Percentiles rank a stretch among this genome's conserved stretches.
phyloP scores from a whole-genome alignment of 2,329 filamentous ascomycete genomes.

The Colletotrichum musicola region DNA sequence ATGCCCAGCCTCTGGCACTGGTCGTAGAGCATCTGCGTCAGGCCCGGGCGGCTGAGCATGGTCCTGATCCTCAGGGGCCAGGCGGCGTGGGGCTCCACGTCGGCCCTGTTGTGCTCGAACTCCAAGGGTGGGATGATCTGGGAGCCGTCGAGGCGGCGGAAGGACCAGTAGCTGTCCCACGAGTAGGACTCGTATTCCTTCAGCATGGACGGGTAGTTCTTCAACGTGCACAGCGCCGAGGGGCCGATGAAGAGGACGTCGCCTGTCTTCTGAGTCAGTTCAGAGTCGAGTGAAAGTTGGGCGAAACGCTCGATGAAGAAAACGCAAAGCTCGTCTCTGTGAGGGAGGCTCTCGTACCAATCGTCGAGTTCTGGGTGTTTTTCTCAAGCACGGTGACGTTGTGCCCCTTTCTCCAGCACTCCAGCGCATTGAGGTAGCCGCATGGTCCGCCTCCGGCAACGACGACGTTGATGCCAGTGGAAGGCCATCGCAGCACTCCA shows the following conservation, averaged over 20 bases:
- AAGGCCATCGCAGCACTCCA: constrained; percentile 8
- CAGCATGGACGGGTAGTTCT: constrained; percentile 17
- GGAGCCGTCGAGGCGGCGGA: background rate
- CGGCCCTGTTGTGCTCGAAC: constrained; percentile 1
- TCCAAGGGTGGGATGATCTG: background rate
- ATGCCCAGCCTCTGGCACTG: constrained; percentile 6
- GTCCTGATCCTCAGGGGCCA: constrained; percentile 20
- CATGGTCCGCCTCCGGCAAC: constrained; percentile 2
- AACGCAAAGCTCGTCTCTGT: background rate
- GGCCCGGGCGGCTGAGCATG: constrained; percentile 11
- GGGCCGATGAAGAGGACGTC: constrained; percentile 17
- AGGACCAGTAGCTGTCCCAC: constrained; percentile 16
- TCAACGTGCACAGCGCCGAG: background rate
- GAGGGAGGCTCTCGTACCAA: background rate
- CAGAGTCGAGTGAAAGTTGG: too few species aligned
- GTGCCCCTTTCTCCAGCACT: constrained; percentile 25
- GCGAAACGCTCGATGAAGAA: accelerated
- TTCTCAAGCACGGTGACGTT: constrained; percentile 2
- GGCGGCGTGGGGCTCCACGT: constrained; percentile 3
- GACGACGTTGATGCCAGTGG: constrained; percentile 1
- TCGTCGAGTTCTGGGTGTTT: constrained; percentile 7
- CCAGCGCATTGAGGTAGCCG: constrained; percentile 13
- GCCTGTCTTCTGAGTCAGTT: background rate
- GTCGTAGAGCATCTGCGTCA: constrained; percentile 12
- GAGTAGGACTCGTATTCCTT: constrained; percentile 8